Evolutionary conservation across 805 yeast species (phyloP).

Genomic region (Torulaspora indica): DNA sequence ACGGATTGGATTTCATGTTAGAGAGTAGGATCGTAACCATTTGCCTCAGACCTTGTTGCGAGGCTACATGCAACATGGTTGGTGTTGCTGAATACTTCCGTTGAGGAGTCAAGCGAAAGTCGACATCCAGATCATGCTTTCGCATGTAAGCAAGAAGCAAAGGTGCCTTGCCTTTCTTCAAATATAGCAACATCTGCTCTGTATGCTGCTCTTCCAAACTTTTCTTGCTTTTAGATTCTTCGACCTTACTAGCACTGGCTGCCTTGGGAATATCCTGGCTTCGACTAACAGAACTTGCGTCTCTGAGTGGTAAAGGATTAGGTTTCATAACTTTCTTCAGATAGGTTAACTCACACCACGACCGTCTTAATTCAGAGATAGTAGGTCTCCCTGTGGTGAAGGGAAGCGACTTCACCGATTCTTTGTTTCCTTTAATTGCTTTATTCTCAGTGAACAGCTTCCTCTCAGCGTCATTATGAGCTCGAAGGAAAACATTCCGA

Average conservation of each 20-base stretch:
- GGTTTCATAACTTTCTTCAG: conserved; percentile 55
- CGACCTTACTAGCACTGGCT: conserved; percentile 4
- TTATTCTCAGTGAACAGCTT: conserved; percentile 61
- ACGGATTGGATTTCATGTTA: conserved; percentile 68
- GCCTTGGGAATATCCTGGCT: conserved; percentile 5
- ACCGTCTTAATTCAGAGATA: conserved; percentile 66
- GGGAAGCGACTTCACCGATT: conserved; percentile 67
- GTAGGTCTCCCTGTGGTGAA: conserved; percentile 90
- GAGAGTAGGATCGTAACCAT: conserved; percentile 59
- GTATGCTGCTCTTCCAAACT: conserved; percentile 49
- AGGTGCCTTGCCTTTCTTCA: conserved; percentile 76
- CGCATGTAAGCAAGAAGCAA: conserved; percentile 58
- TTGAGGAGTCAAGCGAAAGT: conserved; percentile 54
- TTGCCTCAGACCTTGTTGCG: conserved; percentile 60
- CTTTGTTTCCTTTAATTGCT: conserved; percentile 48
- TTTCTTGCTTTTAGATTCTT: conserved; percentile 14
- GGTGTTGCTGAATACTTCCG: conserved; percentile 54
- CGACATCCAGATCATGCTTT: conserved; percentile 50
- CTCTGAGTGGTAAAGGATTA: conserved; percentile 37
- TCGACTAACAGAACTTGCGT: conserved; percentile 21
- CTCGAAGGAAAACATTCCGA: conserved; percentile 69
- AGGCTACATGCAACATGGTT: conserved; percentile 72
- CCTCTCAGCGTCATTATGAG: conserved; percentile 66
- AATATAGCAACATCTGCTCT: conserved; percentile 49
- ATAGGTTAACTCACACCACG: conserved; percentile 76